A percentile compares a stretch with the other conserved stretches of the same genome.
Evolutionary conservation across 257 asterid genomes (phyloP).

Genomic region (Pogostemon cablin): DNA sequence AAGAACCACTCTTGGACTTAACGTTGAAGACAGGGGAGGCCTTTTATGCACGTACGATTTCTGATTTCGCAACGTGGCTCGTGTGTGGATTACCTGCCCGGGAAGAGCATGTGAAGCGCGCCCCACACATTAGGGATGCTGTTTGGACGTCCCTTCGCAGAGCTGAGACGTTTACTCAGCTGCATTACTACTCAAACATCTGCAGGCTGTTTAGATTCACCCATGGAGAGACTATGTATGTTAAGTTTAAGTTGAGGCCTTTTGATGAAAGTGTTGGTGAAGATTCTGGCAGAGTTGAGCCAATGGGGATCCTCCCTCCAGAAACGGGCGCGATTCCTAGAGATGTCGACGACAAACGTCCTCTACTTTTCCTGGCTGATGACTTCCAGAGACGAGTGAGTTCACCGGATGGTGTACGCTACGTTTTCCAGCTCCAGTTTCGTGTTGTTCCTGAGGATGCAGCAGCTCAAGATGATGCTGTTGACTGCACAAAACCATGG

Average conservation of each 20-base stretch:
- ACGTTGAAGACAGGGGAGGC: slow-evolving; percentile 82
- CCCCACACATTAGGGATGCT: slow-evolving; percentile 77
- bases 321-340: slow-evolving; percentile 92
- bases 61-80: slow-evolving; percentile 85
- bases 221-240: slow-evolving; percentile 82
- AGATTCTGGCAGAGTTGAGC: slow-evolving; percentile 77
- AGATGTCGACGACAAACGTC: slow-evolving; percentile 60
- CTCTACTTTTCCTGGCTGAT: slow-evolving; percentile 72
- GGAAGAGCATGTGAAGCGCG: slow-evolving; percentile 71
- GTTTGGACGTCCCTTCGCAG: slow-evolving; percentile 80
- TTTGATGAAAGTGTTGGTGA: slow-evolving; percentile 50
- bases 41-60: slow-evolving; percentile 73
- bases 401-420: slow-evolving; percentile 63
- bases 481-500: slow-evolving; percentile 91
- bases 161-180: slow-evolving; percentile 55
- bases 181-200: slow-evolving; percentile 83
- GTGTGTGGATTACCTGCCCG: slow-evolving; percentile 81
- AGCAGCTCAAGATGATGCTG: slow-evolving; percentile 49
- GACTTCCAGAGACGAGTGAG: slow-evolving; percentile 69
- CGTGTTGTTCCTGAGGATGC: slow-evolving; percentile 61
- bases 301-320: slow-evolving; percentile 81
- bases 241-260: slow-evolving; percentile 78
- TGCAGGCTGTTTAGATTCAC: slow-evolving; percentile 73
- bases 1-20: slow-evolving; percentile 60
- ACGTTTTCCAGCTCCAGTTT: slow-evolving; percentile 71